Evolutionary conservation across 352 stramenopile species (phyloP).

Genomic region (Phytophthora pseudosyringae): DNA sequence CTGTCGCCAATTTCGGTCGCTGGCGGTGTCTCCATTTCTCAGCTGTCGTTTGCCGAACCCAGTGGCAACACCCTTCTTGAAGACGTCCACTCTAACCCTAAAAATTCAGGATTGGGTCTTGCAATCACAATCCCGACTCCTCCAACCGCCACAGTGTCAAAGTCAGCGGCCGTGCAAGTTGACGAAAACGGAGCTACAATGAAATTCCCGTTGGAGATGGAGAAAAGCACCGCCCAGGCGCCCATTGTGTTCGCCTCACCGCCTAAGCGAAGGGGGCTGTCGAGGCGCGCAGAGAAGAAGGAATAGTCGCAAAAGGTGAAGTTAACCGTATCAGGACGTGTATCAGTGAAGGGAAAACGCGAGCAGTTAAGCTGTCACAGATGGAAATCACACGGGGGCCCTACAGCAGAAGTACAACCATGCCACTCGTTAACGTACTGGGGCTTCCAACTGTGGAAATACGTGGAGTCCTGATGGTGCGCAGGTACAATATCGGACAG

Average conservation of each 20-base stretch:
- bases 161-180: too few species aligned
- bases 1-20: slow-evolving; percentile 2
- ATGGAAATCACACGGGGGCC: slow-evolving; percentile 8
- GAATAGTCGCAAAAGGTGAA: slow-evolving; percentile 1
- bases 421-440: not conserved
- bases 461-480: not conserved
- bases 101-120: not conserved
- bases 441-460: not conserved
- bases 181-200: too few species aligned
- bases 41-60: slow-evolving; percentile 5
- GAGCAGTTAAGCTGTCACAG: slow-evolving; percentile 4
- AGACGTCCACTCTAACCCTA: not conserved
- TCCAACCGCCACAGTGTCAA: too few species aligned
- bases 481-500: slow-evolving; percentile 1
- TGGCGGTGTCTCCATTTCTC: not conserved
- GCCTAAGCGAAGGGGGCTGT: too few species aligned
- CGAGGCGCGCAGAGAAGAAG: not conserved
- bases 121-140: too few species aligned
- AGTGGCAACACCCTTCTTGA: not conserved
- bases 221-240: too few species aligned
- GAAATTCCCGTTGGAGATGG: too few species aligned
- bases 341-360: slow-evolving; percentile 1
- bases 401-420: not conserved
- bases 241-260: too few species aligned
- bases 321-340: not conserved